These are phyloP conservation scores for Maudiozyma saulgeensis DNA, from an alignment of 805 yeast genomes.

Conservation along the genomic window DNA sequence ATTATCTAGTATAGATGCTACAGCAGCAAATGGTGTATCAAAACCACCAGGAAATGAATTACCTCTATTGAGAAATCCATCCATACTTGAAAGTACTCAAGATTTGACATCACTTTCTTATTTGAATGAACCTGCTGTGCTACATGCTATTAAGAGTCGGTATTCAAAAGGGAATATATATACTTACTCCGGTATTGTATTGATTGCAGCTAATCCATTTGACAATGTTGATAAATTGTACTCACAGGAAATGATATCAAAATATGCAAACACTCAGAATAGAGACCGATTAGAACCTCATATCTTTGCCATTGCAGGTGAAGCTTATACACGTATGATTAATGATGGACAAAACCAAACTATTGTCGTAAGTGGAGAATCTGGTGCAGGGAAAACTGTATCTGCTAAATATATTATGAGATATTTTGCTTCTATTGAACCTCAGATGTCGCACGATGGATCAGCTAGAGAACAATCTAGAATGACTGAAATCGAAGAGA, in stretches of 20 bases:
- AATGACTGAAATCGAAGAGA: constrained; percentile 85
- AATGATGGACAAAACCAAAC: constrained; percentile 81
- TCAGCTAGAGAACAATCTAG: constrained; percentile 34
- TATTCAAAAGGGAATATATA: constrained; percentile 82
- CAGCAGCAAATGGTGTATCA: not conserved
- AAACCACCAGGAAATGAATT: not conserved
- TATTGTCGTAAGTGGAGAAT: constrained; percentile 93
- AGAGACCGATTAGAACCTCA: constrained; percentile 86
- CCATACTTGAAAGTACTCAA: constrained; percentile 84
- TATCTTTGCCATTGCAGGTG: constrained; percentile 94
- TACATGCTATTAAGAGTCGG: constrained; percentile 85
- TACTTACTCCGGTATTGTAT: constrained; percentile 93
- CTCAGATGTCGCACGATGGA: constrained; percentile 20
- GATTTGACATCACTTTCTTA: constrained; percentile 88
- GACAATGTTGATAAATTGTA: constrained; percentile 84
- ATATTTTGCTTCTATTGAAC: constrained; percentile 90
- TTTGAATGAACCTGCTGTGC: constrained; percentile 90
- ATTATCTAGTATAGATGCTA: constrained; percentile 8
- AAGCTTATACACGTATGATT: constrained; percentile 92
- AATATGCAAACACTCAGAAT: constrained; percentile 65
- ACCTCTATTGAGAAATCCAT: constrained; percentile 65
- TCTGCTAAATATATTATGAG: constrained; percentile 97
- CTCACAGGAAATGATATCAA: constrained; percentile 84
- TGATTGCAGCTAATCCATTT: constrained; percentile 94
- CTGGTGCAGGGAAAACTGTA: constrained; percentile 98